Evolutionary conservation across 1,139 yeast genomes (phyloP), one percentile per base, ranked within the genome.

Genomic region (Zygotorulaspora mrakii): DNA sequence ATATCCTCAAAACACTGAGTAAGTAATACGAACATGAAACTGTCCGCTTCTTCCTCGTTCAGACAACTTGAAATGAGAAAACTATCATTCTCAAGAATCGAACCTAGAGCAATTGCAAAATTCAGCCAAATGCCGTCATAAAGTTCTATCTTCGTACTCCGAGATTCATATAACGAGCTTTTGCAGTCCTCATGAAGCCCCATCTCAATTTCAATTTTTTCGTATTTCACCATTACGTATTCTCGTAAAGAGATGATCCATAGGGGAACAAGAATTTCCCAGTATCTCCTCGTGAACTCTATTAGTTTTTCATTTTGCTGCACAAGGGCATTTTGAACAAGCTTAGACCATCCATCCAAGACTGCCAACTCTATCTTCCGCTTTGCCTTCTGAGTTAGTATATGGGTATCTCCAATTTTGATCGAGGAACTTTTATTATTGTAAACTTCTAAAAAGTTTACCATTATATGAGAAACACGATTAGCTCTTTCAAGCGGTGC

Each of bases 261-360:
- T 42, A 87, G 65, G 0, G 95, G 84, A 0, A 79, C 74, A 43
- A 91, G 69, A 23, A 76, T 62, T 1, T 69, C 70, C 37, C 79
- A 71, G 54, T 86, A 82, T 20, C 78, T 79, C 14, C 68, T 62
- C n/a, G 83, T 68, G 10, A 83, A 73, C 2, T 58, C 44, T 3
- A 56, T 48, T n/a, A 73, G 49, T 6, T 64, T 67, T 2, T 52
- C 58, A 36, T 67, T 66, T n/a, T 57, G 64, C 46, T 59, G 50
- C 5, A 59, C 62, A 3, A 64, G 53, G 2, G 70, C 59, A 20
- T 76, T 69, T 23, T 84, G 74, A 41, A 77, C 78, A 37, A 91
- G 66, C 37, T 79, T 75, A 0, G 97, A 96, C 97, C 98, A 91
- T 25, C 95, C 79, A 47, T 87, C 82, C 46, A 91, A 68, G 28